Evolutionary conservation across 140 eudicot species (phyloP), one percentile per base, ranked within the genome.

Genomic region (Senecio squalidus): DNA sequence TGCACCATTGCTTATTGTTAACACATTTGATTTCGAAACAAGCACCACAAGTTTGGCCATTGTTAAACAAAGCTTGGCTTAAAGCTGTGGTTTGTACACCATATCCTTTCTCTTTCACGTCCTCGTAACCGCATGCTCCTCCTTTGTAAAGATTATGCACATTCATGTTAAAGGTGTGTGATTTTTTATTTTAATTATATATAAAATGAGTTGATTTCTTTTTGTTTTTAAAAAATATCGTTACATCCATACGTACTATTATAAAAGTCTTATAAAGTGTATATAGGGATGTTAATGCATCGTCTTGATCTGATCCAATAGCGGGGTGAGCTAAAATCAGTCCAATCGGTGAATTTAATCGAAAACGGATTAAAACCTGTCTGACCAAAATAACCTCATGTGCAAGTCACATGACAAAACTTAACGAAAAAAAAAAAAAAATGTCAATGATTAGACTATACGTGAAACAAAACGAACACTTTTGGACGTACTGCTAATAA

Each of bases 111-210:
- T 71, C 54, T 24, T 55, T 55, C 13, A 70, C 62, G 66, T 82
- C 78, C 36, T 34, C 84, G 20, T 82, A 86, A 2, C 95, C 95
- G 62, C 95, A 86, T 3, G 91, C 95, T 22, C 91, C 95, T 31
- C 78, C 91, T 86, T 61, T 44, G 4, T 45, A 43, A 28, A 29
- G 4, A 64, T 36, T 38, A 17, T 4, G 15, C 11, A 13, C 4
- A 27, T 24, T 16, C 24, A 16, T 25, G n/a, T 52, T 23, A 65
- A 43, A 52, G 38, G 27, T 25, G 14, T 45, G 4, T 26, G 18
- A 58, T 8, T 34, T 39, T 18, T 1, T 3, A 13, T 4, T 15
- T 11, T 14, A 49, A 22, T 40, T 17, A 28, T 3, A 33, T 14
- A 45, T 20, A 4, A 22, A 26, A 21, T 7, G 13, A 10, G 34